phyloP scores from a whole-genome alignment of 495 filamentous ascomycete genomes.

The Aspergillus biplanus region DNA sequence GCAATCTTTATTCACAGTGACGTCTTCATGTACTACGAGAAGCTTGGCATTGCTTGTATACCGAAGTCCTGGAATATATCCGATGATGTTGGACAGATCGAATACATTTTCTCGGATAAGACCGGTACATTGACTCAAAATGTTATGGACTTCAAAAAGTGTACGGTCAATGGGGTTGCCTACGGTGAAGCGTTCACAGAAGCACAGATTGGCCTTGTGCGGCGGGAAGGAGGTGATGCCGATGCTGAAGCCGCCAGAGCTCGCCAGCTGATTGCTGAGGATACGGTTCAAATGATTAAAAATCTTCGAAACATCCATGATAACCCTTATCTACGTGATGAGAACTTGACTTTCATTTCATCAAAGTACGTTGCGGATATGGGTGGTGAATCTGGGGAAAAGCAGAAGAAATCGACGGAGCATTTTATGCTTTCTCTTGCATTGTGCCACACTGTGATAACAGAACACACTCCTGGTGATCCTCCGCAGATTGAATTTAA shows the following conservation, averaged over 20 bases:
- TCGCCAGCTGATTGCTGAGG: slow-evolving; percentile 76
- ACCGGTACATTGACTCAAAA: slow-evolving; percentile 98
- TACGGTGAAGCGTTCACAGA: slow-evolving; percentile 99
- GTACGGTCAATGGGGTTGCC: slow-evolving; percentile 87
- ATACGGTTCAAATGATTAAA: slow-evolving; percentile 71
- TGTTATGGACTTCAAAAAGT: slow-evolving; percentile 99
- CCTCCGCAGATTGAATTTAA: slow-evolving; percentile 93
- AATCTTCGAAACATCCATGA: slow-evolving; percentile 75
- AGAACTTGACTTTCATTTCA: slow-evolving; percentile 89
- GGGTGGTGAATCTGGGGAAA: slow-evolving; percentile 70
- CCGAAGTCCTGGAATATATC: slow-evolving; percentile 99
- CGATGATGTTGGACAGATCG: slow-evolving; percentile 97
- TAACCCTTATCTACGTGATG: slow-evolving; percentile 90
- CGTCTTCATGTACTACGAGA: slow-evolving; percentile 93
- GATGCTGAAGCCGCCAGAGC: slow-evolving; percentile 76
- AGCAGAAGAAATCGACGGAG: slow-evolving; percentile 75
- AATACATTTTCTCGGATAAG: slow-evolving; percentile 99
- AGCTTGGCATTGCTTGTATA: slow-evolving; percentile 89
- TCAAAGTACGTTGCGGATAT: slow-evolving; percentile 86
- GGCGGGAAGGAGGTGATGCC: slow-evolving; percentile 82
- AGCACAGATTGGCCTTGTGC: slow-evolving; percentile 93
- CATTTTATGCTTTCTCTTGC: slow-evolving; percentile 96
- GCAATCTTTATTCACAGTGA: slow-evolving; percentile 99
- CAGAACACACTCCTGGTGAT: slow-evolving; percentile 84
- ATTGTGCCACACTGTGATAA: slow-evolving; percentile 94